Evolutionary conservation across 768 basidiomycete genomes (phyloP), one percentile per base, ranked within the genome.

Genomic region (Tephrocybe rancida): DNA sequence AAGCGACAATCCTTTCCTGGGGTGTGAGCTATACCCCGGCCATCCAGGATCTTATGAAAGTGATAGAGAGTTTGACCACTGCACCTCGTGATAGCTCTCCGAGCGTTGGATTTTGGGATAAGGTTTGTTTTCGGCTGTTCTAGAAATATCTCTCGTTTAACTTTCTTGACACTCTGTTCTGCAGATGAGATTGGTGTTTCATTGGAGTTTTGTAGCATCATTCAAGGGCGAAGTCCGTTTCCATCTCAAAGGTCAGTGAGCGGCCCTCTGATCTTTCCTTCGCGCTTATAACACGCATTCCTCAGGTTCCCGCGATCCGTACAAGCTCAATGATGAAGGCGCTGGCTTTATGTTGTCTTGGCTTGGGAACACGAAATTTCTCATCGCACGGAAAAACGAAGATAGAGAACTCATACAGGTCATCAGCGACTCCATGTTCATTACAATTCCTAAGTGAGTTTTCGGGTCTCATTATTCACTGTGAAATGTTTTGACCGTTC

Each of bases 81-180:
- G 77, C 89, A 18, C 83, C 91, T 45, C 80, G 83, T 41, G 95
- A 98, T 69, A 77, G 83, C 19, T 95, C 93, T 2, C 89, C 92
- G 11, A 78, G 82, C 9, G 64, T 96, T 56, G 95, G 94, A 6
- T 96, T 97, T 67, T 97, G 95, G 95, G 95, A 98, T 68, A 98
- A 97, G 80, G 86, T 89, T 54, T 61, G 76, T 47, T 22, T 3
- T 21, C 5, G 35, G 21, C 39, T 41, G 39, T 41, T 21, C n/a
- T 22, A 21, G 18, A 19, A 22, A 22, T 4, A 21, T 13, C n/a
- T n/a, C n/a, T n/a, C n/a, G n/a, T n/a, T n/a, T n/a, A n/a, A 41
- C 39, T 6, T 41, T 7, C 21, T 8, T 41, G 19, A 41, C n/a
- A 21, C 6, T 27, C 32, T 44, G 27, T 41, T 25, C 37, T 38